Percentiles rank a stretch among this genome's conserved stretches.
Evolutionary conservation across 2,329 filamentous ascomycete species (phyloP).

Genomic region (Corynespora cassiicola): DNA sequence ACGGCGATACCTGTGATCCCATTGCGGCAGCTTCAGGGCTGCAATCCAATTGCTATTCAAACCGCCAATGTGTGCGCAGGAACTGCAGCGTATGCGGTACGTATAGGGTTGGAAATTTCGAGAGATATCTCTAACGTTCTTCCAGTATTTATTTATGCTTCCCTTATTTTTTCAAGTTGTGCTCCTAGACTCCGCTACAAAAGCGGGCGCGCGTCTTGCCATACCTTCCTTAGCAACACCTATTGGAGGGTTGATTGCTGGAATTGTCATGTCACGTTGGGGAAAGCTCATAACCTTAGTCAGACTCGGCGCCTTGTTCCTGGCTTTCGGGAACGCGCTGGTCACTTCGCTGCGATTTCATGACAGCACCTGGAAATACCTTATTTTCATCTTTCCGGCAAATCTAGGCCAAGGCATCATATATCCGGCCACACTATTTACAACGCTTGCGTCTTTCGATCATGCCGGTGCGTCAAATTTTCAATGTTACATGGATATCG

Average conservation of each 20-base stretch:
- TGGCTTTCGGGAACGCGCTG: constrained; percentile 52
- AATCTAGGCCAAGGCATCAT: constrained; percentile 56
- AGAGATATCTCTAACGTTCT: background rate
- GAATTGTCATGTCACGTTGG: constrained; percentile 57
- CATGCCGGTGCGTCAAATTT: constrained; percentile 57
- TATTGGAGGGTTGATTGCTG: constrained; percentile 52
- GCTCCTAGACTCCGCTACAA: constrained; percentile 61
- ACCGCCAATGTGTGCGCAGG: constrained; percentile 67
- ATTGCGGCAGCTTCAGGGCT: constrained; percentile 60
- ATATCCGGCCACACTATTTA: constrained; percentile 62
- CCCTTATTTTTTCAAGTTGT: constrained; percentile 70
- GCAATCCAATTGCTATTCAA: constrained; percentile 62
- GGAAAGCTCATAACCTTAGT: constrained; percentile 51
- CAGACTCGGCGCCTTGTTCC: constrained; percentile 48
- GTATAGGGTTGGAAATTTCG: constrained; percentile 28
- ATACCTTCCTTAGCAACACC: constrained; percentile 55
- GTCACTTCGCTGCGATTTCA: constrained; percentile 50
- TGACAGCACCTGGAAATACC: constrained; percentile 53
- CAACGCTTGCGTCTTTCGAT: constrained; percentile 67
- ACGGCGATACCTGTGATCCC: constrained; percentile 54
- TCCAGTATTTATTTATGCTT: constrained; percentile 54
- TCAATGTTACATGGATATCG: background rate
- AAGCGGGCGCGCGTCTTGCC: constrained; percentile 52
- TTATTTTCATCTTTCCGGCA: constrained; percentile 53
- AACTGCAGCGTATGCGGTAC: constrained; percentile 67